phyloP scores from a whole-genome alignment of 139 green algal genomes.

The Coccomyxa sp. region DNA sequence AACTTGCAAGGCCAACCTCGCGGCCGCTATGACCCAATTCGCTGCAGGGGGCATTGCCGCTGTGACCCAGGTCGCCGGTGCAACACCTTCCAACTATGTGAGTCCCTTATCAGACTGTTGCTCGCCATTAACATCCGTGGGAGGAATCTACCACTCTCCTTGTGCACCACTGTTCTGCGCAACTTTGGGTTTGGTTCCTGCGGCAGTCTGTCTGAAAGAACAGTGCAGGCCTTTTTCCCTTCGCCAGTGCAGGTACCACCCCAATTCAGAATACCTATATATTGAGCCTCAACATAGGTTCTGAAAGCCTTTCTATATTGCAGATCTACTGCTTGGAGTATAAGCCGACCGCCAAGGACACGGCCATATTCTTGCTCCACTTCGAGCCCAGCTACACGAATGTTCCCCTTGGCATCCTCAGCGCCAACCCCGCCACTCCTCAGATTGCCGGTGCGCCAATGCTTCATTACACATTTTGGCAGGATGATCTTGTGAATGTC shows the following conservation, averaged over 20 bases:
- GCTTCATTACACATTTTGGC: not conserved
- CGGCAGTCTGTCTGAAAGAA: not conserved
- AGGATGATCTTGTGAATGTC: no score
- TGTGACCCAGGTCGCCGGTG: not conserved
- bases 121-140: no score
- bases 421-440: not conserved
- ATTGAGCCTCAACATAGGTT: not conserved
- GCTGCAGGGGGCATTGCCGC: not conserved
- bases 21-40: not conserved
- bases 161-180: no score
- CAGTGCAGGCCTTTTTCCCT: not conserved
- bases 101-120: not conserved
- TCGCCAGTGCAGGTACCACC: no score
- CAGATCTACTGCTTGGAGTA: slow-evolving; percentile 5
- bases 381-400: not conserved
- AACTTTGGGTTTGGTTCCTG: not conserved
- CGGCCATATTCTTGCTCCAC: not conserved
- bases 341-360: not conserved
- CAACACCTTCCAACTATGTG: not conserved
- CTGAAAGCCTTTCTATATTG: not conserved
- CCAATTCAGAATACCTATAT: not conserved
- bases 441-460: not conserved
- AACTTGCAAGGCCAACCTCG: not conserved
- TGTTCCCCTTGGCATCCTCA: not conserved
- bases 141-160: no score